Conservation (phyloP, 176 grass and related monocot species). For the Alloteropsis semialata region DNA sequence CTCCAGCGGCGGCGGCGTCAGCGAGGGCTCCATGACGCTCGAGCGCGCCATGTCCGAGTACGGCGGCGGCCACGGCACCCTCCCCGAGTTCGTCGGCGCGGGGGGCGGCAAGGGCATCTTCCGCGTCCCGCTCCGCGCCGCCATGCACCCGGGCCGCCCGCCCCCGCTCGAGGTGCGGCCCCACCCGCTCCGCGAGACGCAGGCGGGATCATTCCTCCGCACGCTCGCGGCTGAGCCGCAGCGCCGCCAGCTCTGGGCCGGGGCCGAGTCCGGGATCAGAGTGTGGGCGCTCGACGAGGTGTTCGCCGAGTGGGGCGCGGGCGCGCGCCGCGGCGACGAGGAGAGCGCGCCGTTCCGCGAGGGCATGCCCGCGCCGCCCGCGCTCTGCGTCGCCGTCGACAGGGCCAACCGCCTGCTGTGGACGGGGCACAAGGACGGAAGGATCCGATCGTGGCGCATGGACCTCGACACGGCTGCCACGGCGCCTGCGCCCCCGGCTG, state of each 20-base stretch:
- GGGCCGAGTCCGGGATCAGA: slow-evolving; percentile 51
- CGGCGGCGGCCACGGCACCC: slow-evolving; percentile 56
- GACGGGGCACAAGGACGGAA: slow-evolving; percentile 93
- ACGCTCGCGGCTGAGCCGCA: slow-evolving; percentile 49
- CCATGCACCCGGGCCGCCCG: slow-evolving; percentile 79
- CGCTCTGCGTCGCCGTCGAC: slow-evolving; percentile 76
- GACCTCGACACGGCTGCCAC: slow-evolving; percentile 31
- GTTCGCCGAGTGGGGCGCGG: slow-evolving; percentile 45
- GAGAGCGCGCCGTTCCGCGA: slow-evolving; percentile 81
- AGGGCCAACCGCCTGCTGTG: slow-evolving; percentile 70
- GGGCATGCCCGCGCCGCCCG: slow-evolving; percentile 55
- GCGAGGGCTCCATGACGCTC: slow-evolving; percentile 63
- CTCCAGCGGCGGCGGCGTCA: slow-evolving; percentile 24
- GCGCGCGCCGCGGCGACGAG: slow-evolving; percentile 75
- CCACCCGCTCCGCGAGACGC: slow-evolving; percentile 84
- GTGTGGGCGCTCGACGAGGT: slow-evolving; percentile 60
- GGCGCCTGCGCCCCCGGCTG: slow-evolving; percentile 6
- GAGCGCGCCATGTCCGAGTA: slow-evolving; percentile 86
- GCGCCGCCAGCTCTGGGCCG: slow-evolving; percentile 53
- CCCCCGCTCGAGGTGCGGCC: slow-evolving; percentile 74
- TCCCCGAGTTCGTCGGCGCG: slow-evolving; percentile 69
- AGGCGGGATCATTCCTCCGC: slow-evolving; percentile 79
- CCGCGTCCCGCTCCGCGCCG: slow-evolving; percentile 63
- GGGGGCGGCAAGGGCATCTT: slow-evolving; percentile 77
- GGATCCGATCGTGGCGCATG: slow-evolving; percentile 84